Conservation (phyloP, 2,329 filamentous ascomycete genomes). For the Parastagonospora nodorum region DNA sequence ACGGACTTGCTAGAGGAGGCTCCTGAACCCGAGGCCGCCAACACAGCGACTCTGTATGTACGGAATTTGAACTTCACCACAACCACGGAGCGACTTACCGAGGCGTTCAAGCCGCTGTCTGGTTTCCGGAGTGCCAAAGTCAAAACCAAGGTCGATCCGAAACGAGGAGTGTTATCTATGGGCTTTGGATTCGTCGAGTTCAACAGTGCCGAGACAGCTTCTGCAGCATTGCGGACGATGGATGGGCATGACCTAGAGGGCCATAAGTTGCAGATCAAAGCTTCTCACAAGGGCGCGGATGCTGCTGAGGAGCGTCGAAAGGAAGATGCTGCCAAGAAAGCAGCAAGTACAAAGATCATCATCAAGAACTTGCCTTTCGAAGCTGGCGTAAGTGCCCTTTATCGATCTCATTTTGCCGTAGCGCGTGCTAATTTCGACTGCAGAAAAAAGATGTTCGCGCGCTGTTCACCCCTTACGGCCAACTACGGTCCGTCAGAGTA, state of each 20-base stretch:
- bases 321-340: slow-evolving; percentile 82
- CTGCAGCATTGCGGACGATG: slow-evolving; percentile 82
- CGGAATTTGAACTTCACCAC: slow-evolving; percentile 94
- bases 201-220: slow-evolving; percentile 74
- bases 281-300: slow-evolving; percentile 85
- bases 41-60: slow-evolving; percentile 86
- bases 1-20: slow-evolving; percentile 69
- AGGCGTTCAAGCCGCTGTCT: slow-evolving; percentile 78
- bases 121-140: slow-evolving; percentile 89
- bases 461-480: slow-evolving; percentile 87
- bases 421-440: slow-evolving; percentile 21
- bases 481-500: slow-evolving; percentile 88
- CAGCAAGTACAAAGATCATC: slow-evolving; percentile 86
- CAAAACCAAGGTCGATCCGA: slow-evolving; percentile 92
- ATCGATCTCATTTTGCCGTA: slow-evolving; percentile 2
- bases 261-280: slow-evolving; percentile 82
- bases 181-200: slow-evolving; percentile 94
- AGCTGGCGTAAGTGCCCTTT: slow-evolving; percentile 52
- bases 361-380: slow-evolving; percentile 99
- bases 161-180: slow-evolving; percentile 91
- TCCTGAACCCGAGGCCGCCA: slow-evolving; percentile 58
- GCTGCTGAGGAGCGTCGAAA: slow-evolving; percentile 84
- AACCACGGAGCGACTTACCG: slow-evolving; percentile 73
- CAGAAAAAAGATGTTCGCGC: slow-evolving; percentile 85
- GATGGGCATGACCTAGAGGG: slow-evolving; percentile 85